Evolutionary conservation across 2,329 filamentous ascomycete species (phyloP), one percentile per base, ranked within the genome.

Genomic region (Tricladium varicosporioides): DNA sequence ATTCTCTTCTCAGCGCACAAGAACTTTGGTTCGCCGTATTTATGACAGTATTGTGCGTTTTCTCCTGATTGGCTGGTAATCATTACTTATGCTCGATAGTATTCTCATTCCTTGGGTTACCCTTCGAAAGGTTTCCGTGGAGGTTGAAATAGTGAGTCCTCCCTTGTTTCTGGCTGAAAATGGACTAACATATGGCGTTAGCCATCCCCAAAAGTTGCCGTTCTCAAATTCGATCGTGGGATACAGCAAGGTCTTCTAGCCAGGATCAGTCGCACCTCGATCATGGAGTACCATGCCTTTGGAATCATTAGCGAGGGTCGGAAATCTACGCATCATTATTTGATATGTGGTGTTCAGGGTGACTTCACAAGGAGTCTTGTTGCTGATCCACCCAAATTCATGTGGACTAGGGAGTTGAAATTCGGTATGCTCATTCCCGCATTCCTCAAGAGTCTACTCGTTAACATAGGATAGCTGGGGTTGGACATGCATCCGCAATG

Each of bases 221-320:
- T 75, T 51, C 68, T 75, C 44, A 65, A 65, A 22, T 75, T 75
- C 64, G 42, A 74, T 9, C 71, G 73, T 32, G 73, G 73, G 27
- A 75, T 75, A 69, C 72, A 75, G 61, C 73, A 75, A 63, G 73
- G 73, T 15, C 72, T 75, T 13, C 67, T 75, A 2, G 73, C 72
- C 5, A 65, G 73, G 32, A 75, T 75, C 65, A 73, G 72, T 63
- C 72, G 73, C 43, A 74, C 72, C 3, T 75, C 73, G 4, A 67
- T 75, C 51, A 75, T 75, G 73, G 73, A 75, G 60, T 75, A 75
- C 62, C 73, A 75, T 49, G 73, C 73, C 9, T 75, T 75, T 54
- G 73, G 73, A 9, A 74, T 74, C 58, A 74, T 75, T 61, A 74
- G 72, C 63, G 72, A 74, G 61, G 72, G 73, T 18, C 67, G 65